Percentiles rank a stretch among this genome's conserved stretches.
Conservation (phyloP, 768 basidiomycete genomes). For the Hygrophorus russula region DNA sequence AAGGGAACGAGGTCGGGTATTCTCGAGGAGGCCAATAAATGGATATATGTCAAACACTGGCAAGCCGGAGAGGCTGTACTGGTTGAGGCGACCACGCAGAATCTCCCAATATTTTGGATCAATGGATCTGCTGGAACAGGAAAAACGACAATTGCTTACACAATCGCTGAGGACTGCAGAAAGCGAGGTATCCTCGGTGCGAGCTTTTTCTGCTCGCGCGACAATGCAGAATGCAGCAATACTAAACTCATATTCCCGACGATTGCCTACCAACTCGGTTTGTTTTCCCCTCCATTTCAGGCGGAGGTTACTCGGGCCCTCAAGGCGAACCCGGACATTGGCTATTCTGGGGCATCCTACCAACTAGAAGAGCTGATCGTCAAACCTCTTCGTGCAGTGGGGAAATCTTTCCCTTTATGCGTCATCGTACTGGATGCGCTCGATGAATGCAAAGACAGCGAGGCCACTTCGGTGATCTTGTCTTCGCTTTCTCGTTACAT, state of each 20-base stretch:
- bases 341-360: constrained; percentile 2
- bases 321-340: constrained; percentile 6
- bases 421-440: constrained; percentile 13
- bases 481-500: constrained; percentile 2
- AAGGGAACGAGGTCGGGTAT: not conserved
- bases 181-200: constrained; percentile 10
- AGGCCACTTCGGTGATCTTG: constrained; percentile 1
- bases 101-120: constrained; percentile 10
- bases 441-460: constrained; percentile 13
- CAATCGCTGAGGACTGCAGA: constrained; percentile 12
- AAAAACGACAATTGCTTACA: constrained; percentile 16
- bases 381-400: constrained; percentile 5
- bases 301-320: constrained; percentile 3
- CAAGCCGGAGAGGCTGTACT: not conserved
- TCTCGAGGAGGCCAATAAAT: not conserved
- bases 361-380: constrained; percentile 12
- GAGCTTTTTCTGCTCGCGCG: constrained; percentile 15
- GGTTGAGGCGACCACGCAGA: not conserved
- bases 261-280: constrained; percentile 10
- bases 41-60: not conserved
- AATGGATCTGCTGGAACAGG: constrained; percentile 16
- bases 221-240: constrained; percentile 7
- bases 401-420: constrained; percentile 2
- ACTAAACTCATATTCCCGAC: constrained; percentile 10
- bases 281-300: constrained; percentile 6